These are phyloP conservation scores for Kuraishia molischiana DNA, from an alignment of 805 yeast species.

Conservation along the genomic window DNA sequence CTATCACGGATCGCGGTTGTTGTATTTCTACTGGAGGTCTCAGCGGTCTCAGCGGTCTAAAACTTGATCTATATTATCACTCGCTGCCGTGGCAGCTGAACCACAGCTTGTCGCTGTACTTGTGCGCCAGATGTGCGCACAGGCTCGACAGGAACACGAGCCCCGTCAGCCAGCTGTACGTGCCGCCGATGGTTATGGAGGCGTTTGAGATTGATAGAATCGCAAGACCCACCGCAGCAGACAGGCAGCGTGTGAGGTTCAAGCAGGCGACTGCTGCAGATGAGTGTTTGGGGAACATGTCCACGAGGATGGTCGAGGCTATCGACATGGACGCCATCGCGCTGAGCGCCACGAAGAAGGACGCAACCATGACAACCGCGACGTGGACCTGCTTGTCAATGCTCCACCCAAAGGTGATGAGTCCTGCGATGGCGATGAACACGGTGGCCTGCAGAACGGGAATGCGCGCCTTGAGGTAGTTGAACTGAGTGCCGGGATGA, in stretches of 20 bases:
- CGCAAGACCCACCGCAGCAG: slow-evolving; percentile 56
- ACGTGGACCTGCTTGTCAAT: slow-evolving; percentile 31
- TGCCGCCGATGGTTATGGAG: slow-evolving; percentile 56
- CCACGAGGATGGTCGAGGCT: slow-evolving; percentile 55
- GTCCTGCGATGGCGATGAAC: slow-evolving; percentile 24
- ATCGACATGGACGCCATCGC: slow-evolving; percentile 42
- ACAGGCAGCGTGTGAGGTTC: slow-evolving; percentile 53
- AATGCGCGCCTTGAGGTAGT: slow-evolving; percentile 40
- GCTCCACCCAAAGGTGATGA: slow-evolving; percentile 59
- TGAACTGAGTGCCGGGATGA: slow-evolving; percentile 25
- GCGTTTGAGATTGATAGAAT: slow-evolving; percentile 44
- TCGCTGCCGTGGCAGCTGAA: neutral
- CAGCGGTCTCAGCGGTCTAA: too few relatives aligned
- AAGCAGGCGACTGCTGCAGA: slow-evolving; percentile 61
- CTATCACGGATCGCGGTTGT: neutral
- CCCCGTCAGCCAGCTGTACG: slow-evolving; percentile 60
- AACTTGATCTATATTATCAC: neutral
- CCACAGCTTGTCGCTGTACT: neutral
- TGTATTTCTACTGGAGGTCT: too few relatives aligned
- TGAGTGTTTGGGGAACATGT: slow-evolving; percentile 50
- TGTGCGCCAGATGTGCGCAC: neutral
- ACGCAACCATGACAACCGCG: slow-evolving; percentile 42
- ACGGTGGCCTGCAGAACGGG: slow-evolving; percentile 31
- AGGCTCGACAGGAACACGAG: slow-evolving; percentile 10
- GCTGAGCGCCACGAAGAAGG: slow-evolving; percentile 42